These are phyloP conservation scores for Stevia rebaudiana DNA, from an alignment of 140 eudicot genomes.

Conservation along the genomic window DNA sequence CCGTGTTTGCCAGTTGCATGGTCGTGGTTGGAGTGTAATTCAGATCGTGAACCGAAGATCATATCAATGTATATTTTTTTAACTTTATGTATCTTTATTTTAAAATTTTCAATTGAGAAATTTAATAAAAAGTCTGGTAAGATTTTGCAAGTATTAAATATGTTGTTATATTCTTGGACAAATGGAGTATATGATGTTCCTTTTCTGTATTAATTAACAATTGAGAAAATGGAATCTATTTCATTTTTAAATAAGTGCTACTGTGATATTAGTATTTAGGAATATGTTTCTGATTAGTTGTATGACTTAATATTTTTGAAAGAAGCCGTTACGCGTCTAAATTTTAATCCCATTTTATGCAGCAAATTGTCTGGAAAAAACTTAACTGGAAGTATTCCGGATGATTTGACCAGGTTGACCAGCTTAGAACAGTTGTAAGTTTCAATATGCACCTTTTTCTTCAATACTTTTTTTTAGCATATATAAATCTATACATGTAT, in stretches of 20 bases:
- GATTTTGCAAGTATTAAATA: not conserved
- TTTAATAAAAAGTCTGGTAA: not conserved
- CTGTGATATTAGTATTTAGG: not conserved
- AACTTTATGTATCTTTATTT: not conserved
- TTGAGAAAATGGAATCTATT: not conserved
- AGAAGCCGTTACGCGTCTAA: not conserved
- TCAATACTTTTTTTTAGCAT: not conserved
- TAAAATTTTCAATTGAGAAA: not conserved
- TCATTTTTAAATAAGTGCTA: not conserved
- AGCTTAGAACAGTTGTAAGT: conserved; percentile 83
- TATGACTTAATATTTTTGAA: not conserved
- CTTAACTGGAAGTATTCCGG: conserved; percentile 69
- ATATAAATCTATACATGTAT: not conserved
- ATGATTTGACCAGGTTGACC: conserved; percentile 62
- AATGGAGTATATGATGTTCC: not conserved
- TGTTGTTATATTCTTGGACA: not conserved
- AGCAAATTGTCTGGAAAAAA: conserved; percentile 73
- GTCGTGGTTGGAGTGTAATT: conserved; percentile 89
- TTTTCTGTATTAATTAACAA: not conserved
- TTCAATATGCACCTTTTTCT: conserved; percentile 4
- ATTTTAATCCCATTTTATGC: conserved; percentile 22
- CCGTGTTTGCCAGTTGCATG: conserved; percentile 93
- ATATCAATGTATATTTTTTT: conserved; percentile 43
- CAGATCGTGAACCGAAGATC: conserved; percentile 71
- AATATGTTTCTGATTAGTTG: not conserved